Evolutionary conservation across 108 stramenopile genomes (phyloP).

Genomic region (Chaetoceros muelleri): DNA sequence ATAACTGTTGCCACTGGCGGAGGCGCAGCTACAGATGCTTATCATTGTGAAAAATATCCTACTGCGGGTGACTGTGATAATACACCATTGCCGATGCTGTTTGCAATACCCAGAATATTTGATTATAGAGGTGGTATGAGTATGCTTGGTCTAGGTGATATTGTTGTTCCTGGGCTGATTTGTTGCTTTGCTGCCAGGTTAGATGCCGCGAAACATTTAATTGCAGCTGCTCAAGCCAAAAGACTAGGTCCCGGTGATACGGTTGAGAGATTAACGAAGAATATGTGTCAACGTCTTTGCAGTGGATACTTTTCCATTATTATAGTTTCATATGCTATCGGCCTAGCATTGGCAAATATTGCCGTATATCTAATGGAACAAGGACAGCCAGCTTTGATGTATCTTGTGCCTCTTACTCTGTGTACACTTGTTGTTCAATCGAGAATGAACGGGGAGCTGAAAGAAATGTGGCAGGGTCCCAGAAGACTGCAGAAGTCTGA

Average conservation of each 20-base stretch:
- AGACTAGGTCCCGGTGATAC: not conserved
- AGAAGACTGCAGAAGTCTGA: not conserved
- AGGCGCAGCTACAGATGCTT: slow-evolving; percentile 33
- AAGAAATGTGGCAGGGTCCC: slow-evolving; percentile 2
- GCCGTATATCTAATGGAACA: slow-evolving; percentile 26
- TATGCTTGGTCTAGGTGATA: slow-evolving; percentile 86
- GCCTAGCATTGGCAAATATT: slow-evolving; percentile 30
- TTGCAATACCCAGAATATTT: slow-evolving; percentile 62
- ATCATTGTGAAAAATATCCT: slow-evolving; percentile 68
- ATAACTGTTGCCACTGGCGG: slow-evolving; percentile 66
- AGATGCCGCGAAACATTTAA: slow-evolving; percentile 45
- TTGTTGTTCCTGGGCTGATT: slow-evolving; percentile 70
- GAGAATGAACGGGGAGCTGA: slow-evolving; percentile 2
- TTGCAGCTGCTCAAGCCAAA: slow-evolving; percentile 6
- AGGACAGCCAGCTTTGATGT: slow-evolving; percentile 40
- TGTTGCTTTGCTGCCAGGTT: slow-evolving; percentile 66
- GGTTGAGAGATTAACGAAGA: not conserved
- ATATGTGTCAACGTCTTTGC: no score
- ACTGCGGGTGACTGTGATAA: slow-evolving; percentile 33
- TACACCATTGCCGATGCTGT: slow-evolving; percentile 71
- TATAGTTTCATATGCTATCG: slow-evolving; percentile 20
- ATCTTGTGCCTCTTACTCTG: slow-evolving; percentile 28
- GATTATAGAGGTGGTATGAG: slow-evolving; percentile 65
- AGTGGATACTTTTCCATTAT: slow-evolving; percentile 1
- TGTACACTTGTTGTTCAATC: slow-evolving; percentile 12